These are phyloP conservation scores for Cotoneaster glaucophyllus DNA, from an alignment of 306 rosid genomes.

Conservation along the genomic window DNA sequence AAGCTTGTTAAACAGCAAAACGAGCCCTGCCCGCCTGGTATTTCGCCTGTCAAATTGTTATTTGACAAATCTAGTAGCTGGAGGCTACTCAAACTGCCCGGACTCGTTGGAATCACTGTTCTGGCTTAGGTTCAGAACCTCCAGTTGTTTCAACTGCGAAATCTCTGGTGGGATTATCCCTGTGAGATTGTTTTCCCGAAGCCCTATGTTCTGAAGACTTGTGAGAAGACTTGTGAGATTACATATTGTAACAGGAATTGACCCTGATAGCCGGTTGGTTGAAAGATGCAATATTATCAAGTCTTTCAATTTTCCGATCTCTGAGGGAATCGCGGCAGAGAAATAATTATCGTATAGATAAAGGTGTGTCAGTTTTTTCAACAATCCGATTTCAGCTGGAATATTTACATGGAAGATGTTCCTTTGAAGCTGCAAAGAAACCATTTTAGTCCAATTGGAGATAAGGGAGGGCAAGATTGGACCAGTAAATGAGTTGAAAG, in stretches of 20 bases:
- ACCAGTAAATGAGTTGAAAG: conserved; percentile 38
- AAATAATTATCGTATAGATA: background rate
- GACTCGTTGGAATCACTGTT: conserved; percentile 7
- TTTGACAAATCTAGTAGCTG: too few species aligned
- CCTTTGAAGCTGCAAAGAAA: conserved; percentile 42
- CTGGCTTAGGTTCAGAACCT: conserved; percentile 22
- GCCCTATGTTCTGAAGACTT: conserved; percentile 18
- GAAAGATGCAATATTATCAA: background rate
- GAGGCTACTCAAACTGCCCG: too few species aligned
- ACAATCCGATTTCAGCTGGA: conserved; percentile 8
- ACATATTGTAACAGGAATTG: conserved; percentile 13
- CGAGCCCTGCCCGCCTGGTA: too few species aligned
- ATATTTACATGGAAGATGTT: conserved; percentile 35
- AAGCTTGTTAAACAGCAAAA: too few species aligned
- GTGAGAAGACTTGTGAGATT: conserved; percentile 31
- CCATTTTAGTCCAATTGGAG: conserved; percentile 46
- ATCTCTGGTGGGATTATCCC: conserved; percentile 40
- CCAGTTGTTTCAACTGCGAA: conserved; percentile 24
- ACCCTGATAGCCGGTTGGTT: conserved; percentile 5
- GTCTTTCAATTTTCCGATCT: conserved; percentile 9
- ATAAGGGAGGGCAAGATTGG: conserved; percentile 30
- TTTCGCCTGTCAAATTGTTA: conserved; percentile 10
- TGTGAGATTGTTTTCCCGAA: conserved; percentile 37
- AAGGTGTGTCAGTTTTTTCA: background rate
- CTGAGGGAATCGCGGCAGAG: conserved; percentile 13